Conservation (phyloP, 345 rosid species). For the Populus tremula region DNA sequence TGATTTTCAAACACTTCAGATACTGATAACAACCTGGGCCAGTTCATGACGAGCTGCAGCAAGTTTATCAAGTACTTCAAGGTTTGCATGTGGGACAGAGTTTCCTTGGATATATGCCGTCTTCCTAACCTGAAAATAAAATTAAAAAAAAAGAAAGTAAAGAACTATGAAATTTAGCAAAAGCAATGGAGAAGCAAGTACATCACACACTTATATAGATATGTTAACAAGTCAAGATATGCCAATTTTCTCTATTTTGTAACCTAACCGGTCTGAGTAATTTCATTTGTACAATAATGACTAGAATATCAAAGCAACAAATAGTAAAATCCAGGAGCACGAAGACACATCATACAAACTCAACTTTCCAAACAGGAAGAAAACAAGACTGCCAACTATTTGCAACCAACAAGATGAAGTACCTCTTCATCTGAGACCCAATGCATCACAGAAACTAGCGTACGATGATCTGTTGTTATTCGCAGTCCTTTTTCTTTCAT, state of each 20-base stretch:
- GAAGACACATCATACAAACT: not conserved
- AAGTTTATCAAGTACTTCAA: constrained; percentile 68
- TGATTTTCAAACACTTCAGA: not conserved
- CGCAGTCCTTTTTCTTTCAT: constrained; percentile 60
- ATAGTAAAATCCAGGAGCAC: constrained; percentile 5
- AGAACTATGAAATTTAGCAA: not conserved
- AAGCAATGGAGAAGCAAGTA: not conserved
- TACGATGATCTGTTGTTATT: constrained; percentile 59
- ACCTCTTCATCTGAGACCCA: constrained; percentile 85
- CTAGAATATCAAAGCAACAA: not conserved
- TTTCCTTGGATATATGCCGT: constrained; percentile 70
- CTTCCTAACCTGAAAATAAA: constrained; percentile 64
- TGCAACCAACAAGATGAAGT: constrained; percentile 13
- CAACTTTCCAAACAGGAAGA: constrained; percentile 9
- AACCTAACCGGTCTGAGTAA: not conserved
- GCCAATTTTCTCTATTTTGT: not conserved
- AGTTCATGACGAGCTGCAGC: constrained; percentile 80
- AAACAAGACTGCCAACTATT: not conserved
- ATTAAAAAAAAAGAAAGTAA: not conserved
- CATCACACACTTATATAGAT: too few species aligned
- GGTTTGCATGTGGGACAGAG: constrained; percentile 73
- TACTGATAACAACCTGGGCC: constrained; percentile 58
- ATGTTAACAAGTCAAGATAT: constrained; percentile 4
- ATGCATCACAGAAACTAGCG: constrained; percentile 64
- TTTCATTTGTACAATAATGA: not conserved